These are phyloP conservation scores for Ambrosia trifida DNA, from an alignment of 129 eudicot genomes.

Conservation along the genomic window DNA sequence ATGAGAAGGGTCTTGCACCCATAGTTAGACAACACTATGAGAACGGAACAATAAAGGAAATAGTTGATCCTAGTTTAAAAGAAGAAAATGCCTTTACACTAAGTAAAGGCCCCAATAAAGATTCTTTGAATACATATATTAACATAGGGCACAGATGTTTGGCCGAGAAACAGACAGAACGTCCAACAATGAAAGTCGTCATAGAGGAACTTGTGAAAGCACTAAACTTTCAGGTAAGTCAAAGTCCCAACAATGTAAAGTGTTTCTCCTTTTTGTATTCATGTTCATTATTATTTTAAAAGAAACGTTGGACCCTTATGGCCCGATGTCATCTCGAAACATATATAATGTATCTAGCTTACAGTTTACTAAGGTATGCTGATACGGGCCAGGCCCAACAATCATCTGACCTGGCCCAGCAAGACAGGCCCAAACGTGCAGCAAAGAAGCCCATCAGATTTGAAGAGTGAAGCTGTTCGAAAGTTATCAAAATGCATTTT, in stretches of 20 bases:
- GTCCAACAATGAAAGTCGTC: background rate
- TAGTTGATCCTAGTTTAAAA: background rate
- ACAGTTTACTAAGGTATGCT: too few species aligned
- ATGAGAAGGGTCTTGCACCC: constrained; percentile 4
- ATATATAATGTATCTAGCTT: too few species aligned
- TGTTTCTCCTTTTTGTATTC: too few species aligned
- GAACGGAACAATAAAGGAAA: background rate
- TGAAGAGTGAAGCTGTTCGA: too few species aligned
- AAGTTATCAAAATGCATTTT: too few species aligned
- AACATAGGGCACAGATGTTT: background rate
- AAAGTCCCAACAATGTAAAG: background rate
- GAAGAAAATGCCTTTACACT: constrained; percentile 11
- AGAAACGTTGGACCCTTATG: too few species aligned
- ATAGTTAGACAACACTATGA: background rate
- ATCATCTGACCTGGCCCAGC: too few species aligned
- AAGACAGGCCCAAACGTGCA: too few species aligned
- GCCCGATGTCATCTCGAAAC: too few species aligned
- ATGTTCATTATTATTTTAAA: too few species aligned
- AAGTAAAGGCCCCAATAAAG: constrained; percentile 9
- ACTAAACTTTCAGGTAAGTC: background rate
- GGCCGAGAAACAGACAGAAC: background rate
- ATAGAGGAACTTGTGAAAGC: background rate
- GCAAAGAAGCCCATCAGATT: too few species aligned
- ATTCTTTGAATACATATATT: background rate
- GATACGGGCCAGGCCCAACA: too few species aligned